Conservation (phyloP, 176 grass and related monocot species). For the Tillandsia fasciculata region DNA sequence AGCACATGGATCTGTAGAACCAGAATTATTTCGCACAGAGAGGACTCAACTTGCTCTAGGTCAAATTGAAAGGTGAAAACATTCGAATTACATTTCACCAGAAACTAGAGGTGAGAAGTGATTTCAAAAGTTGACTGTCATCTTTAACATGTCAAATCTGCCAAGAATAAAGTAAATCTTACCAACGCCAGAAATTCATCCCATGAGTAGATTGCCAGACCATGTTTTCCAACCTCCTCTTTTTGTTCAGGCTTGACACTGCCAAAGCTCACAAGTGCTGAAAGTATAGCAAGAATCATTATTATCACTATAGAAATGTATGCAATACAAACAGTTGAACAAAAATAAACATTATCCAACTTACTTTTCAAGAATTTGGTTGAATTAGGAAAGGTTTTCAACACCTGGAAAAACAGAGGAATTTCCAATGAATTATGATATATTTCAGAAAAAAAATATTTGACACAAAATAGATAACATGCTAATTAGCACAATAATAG, state of each 20-base stretch:
- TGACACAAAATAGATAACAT: too few species aligned
- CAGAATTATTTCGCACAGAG: too few species aligned
- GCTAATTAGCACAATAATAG: too few species aligned
- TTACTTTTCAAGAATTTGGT: constrained; percentile 70
- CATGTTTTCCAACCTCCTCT: constrained; percentile 52
- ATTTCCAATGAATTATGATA: not conserved
- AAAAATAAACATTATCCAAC: constrained; percentile 6
- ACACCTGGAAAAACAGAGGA: constrained; percentile 43
- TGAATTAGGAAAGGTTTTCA: constrained; percentile 62
- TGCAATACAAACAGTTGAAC: constrained; percentile 20
- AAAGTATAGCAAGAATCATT: constrained; percentile 12
- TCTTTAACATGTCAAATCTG: too few species aligned
- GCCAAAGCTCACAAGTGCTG: constrained; percentile 81
- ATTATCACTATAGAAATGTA: not conserved
- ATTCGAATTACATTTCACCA: too few species aligned
- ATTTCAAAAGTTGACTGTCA: not conserved
- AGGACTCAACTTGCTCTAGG: too few species aligned
- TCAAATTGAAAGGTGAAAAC: too few species aligned
- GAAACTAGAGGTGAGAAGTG: not conserved
- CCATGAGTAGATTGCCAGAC: constrained; percentile 53
- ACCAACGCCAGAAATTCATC: constrained; percentile 71
- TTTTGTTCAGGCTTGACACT: constrained; percentile 55
- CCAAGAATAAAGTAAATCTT: constrained; percentile 14
- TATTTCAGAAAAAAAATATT: too few species aligned
- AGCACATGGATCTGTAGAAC: not conserved